Evolutionary conservation across 768 basidiomycete genomes (phyloP).

Genomic region (Mrakia blollopis): DNA sequence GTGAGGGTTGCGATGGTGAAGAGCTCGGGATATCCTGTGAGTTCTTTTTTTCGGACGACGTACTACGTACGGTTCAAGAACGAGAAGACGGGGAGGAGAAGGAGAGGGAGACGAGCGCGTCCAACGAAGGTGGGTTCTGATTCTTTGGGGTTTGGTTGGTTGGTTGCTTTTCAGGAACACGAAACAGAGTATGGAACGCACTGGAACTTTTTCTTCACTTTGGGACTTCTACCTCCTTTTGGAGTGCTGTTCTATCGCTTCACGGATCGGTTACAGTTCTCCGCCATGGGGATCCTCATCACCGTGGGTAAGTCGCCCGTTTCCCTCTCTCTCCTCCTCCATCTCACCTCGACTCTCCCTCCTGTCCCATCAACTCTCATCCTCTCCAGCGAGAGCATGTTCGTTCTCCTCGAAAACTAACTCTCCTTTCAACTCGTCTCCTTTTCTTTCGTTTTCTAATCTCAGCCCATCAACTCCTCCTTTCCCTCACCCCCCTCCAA

Average conservation of each 20-base stretch:
- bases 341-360: constrained; percentile 45
- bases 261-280: constrained; percentile 56
- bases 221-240: constrained; percentile 70
- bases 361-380: too few species aligned
- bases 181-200: constrained; percentile 92
- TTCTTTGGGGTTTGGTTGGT: not conserved
- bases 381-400: too few species aligned
- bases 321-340: too few species aligned
- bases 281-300: constrained; percentile 59
- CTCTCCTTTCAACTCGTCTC: not conserved
- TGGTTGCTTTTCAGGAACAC: constrained; percentile 64
- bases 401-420: not conserved
- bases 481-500: constrained; percentile 55
- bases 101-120: not conserved
- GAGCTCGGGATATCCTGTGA: constrained; percentile 85
- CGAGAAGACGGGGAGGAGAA: too few species aligned
- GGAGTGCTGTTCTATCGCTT: constrained; percentile 67
- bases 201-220: constrained; percentile 98
- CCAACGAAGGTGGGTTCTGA: not conserved
- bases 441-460: not conserved
- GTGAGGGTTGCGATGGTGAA: constrained; percentile 80
- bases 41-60: too few species aligned
- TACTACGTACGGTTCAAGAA: too few species aligned
- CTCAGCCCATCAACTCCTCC: constrained; percentile 64
- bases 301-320: constrained; percentile 51